A percentile compares a stretch with the other conserved stretches of the same genome.
Evolutionary conservation across 2,329 filamentous ascomycete genomes (phyloP).

Genomic region (Colletotrichum chlorophyti): DNA sequence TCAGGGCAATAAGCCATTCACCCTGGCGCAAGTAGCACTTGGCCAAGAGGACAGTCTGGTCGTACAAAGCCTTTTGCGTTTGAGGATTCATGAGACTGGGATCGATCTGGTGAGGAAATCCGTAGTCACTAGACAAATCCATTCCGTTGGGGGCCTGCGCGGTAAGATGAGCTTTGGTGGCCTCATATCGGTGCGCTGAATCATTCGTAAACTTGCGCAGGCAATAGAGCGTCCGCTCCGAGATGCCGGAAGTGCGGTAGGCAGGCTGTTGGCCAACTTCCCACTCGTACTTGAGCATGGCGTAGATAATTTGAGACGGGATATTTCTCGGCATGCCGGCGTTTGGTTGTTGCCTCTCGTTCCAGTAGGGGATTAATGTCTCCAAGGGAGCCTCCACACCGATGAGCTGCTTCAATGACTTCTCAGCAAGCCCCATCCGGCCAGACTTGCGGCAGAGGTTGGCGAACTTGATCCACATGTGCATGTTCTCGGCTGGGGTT

Average conservation of each 20-base stretch:
- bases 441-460: slow-evolving; percentile 97
- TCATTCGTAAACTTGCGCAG: slow-evolving; percentile 68
- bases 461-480: slow-evolving; percentile 99
- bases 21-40: slow-evolving; percentile 97
- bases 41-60: slow-evolving; percentile 77
- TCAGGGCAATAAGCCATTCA: slow-evolving; percentile 89
- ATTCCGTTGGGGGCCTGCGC: slow-evolving; percentile 54
- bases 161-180: slow-evolving; percentile 57
- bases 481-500: slow-evolving; percentile 88
- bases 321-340: slow-evolving; percentile 50
- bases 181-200: slow-evolving; percentile 60
- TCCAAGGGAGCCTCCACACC: slow-evolving; percentile 71
- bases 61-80: slow-evolving; percentile 60
- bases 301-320: slow-evolving; percentile 86
- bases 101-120: slow-evolving; percentile 56
- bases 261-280: slow-evolving; percentile 73
- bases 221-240: slow-evolving; percentile 64
- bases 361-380: slow-evolving; percentile 66
- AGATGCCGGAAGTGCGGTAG: slow-evolving; percentile 48
- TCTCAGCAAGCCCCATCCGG: slow-evolving; percentile 92
- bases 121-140: slow-evolving; percentile 53
- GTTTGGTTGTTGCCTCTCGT: slow-evolving; percentile 44
- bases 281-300: slow-evolving; percentile 98
- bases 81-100: slow-evolving; percentile 53
- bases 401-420: slow-evolving; percentile 90